Conservation (phyloP, 2,329 filamentous ascomycete species). For the Keithomyces neogunnii region DNA sequence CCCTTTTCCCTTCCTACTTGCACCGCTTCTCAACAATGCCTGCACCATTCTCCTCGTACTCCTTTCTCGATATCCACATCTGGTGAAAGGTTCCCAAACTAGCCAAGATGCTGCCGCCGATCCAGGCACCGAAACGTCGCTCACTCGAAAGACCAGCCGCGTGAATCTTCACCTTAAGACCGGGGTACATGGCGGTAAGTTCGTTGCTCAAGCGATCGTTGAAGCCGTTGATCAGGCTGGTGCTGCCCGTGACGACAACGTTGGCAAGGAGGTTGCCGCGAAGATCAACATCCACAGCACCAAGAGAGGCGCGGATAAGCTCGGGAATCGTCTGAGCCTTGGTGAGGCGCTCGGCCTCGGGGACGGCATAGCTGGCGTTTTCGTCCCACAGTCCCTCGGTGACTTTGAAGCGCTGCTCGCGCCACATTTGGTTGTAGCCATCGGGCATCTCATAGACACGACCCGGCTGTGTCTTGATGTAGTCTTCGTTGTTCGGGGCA, state of each 20-base stretch:
- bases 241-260: conserved; percentile 86
- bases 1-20: conserved; percentile 52
- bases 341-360: conserved; percentile 40
- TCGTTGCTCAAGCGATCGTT: conserved; percentile 85
- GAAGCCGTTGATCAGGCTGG: conserved; percentile 81
- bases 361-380: conserved; percentile 54
- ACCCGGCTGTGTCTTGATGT: conserved; percentile 62
- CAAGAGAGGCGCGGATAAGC: conserved; percentile 69
- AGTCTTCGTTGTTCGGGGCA: conserved; percentile 64
- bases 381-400: conserved; percentile 90
- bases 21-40: conserved; percentile 93
- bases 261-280: conserved; percentile 77
- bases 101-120: conserved; percentile 90
- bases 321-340: conserved; percentile 76
- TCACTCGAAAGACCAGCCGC: conserved; percentile 81
- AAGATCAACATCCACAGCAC: conserved; percentile 80
- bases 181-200: conserved; percentile 72
- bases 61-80: conserved; percentile 97
- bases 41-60: conserved; percentile 91
- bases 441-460: conserved; percentile 96
- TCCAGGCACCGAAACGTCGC: conserved; percentile 88
- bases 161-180: conserved; percentile 78
- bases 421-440: conserved; percentile 92
- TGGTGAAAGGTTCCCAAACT: conserved; percentile 97
- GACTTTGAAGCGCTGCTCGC: conserved; percentile 75